A percentile compares a stretch with the other conserved stretches of the same genome.
Conservation (phyloP, 2,329 filamentous ascomycete genomes). For the Phoma sp. region DNA sequence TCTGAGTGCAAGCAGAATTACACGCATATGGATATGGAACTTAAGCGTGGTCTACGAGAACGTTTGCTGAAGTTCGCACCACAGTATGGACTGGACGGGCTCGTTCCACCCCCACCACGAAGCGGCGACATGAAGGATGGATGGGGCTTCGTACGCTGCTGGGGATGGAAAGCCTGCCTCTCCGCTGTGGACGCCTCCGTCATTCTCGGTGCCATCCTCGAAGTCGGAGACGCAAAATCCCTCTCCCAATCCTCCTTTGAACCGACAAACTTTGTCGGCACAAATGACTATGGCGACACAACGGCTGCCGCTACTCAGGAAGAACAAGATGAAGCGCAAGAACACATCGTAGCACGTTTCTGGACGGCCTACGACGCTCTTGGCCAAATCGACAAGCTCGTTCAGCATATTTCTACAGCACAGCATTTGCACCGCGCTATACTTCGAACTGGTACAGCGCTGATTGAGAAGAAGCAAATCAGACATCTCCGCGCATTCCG, state of each 20-base stretch:
- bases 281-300: conserved; percentile 36
- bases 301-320: conserved; percentile 27
- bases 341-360: conserved; percentile 61
- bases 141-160: conserved; percentile 96
- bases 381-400: conserved; percentile 70
- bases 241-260: conserved; percentile 43
- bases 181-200: conserved; percentile 95
- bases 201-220: conserved; percentile 87
- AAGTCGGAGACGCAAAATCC: conserved; percentile 74
- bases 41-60: conserved; percentile 85
- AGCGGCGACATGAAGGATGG: conserved; percentile 81
- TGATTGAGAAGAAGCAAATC: conserved; percentile 94
- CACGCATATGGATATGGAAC: conserved; percentile 97
- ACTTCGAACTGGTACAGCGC: conserved; percentile 85
- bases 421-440: conserved; percentile 92
- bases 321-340: conserved; percentile 48
- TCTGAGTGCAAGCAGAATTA: conserved; percentile 95
- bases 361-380: conserved; percentile 67
- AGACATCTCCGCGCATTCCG: conserved; percentile 91
- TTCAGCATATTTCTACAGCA: conserved; percentile 78
- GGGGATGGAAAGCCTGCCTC: conserved; percentile 95
- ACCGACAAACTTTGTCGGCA: conserved; percentile 37
- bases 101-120: conserved; percentile 75
- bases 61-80: conserved; percentile 91
- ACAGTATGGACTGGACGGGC: conserved; percentile 90